Evolutionary conservation across 768 basidiomycete species (phyloP), one percentile per base, ranked within the genome.

Genomic region (Russula lepida): DNA sequence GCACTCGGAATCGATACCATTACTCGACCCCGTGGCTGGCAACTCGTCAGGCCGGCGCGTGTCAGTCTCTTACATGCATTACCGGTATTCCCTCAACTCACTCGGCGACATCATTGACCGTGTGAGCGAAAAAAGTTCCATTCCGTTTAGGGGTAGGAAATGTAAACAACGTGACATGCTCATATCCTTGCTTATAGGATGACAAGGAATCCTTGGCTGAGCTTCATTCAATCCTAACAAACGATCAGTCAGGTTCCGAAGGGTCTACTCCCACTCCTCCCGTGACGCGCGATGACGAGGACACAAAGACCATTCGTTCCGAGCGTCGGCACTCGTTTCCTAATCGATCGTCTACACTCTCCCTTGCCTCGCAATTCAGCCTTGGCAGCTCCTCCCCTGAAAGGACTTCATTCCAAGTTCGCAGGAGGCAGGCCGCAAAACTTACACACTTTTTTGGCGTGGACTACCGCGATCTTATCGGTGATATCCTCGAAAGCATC

Each of bases 381-480:
- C 37, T 76, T 28, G 48, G 72, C 32, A 49, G 52, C 19, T 66
- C 79, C 21, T 75, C 77, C 59, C 75, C 79, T 4, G 77, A 81
- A 63, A 67, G 77, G 62, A 74, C 74, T 15, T 74, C 78, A 61
- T 92, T 92, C 77, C 86, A 92, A 71, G 71, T 79, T 58, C 84
- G 89, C 50, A 77, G 91, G 56, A 76, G 83, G 44, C 77, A 85
- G 60, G 90, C 89, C 5, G 89, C 90, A 63, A 93, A 93, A 76
- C 78, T 93, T 62, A 86, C 87, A 28, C 80, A 86, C 73, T 92
- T 92, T 78, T 93, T 93, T 73, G 90, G 90, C 25, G 91, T 92
- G 44, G 81, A 90, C 70, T 92, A 93, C 71, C 80, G 83, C 28
- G 87, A 88, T 57, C 74, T 92, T 58, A 84, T 92, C 57, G 78